Evolutionary conservation across 2,329 filamentous ascomycete species (phyloP), one percentile per base, ranked within the genome.

Genomic region (Cladobotryum protrusum): DNA sequence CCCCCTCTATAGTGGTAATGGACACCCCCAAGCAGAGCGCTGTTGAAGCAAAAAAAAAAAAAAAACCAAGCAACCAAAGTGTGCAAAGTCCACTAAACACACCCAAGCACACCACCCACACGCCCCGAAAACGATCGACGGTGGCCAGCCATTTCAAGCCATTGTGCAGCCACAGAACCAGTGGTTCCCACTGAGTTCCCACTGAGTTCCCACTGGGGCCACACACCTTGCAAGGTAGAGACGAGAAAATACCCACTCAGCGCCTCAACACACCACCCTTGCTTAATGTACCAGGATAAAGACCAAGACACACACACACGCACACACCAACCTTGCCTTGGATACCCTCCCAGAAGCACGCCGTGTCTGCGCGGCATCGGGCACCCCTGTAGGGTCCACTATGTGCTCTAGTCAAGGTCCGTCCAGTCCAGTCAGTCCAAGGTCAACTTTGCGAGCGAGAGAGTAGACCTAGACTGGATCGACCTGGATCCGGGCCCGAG

Each of bases 51-150:
- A n/a, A n/a, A n/a, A n/a, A n/a, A n/a, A n/a, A n/a, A n/a, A n/a
- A n/a, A n/a, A n/a, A n/a, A n/a, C n/a, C n/a, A n/a, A n/a, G n/a
- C n/a, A n/a, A n/a, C n/a, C n/a, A n/a, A n/a, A n/a, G n/a, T n/a
- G n/a, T n/a, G n/a, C n/a, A n/a, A n/a, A 29, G 24, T 29, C 24
- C 24, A 29, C 24, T 29, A 29, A 29, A 29, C 24, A 29, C 24
- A 29, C 33, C 46, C 18, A 52, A 19, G 6, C 5, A 41, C 44
- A 33, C 40, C 44, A 47, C 39, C 43, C 29, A 43, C 42, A 42
- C 39, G 44, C 50, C 50, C 42, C 50, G 46, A 45, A 52, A 40
- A 42, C 50, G 50, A 52, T 52, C 50, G 50, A 52, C 50, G 50
- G 47, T 37, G 47, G 35, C 46, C 50, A 46, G 49, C 50, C 50